These are phyloP conservation scores for Phaffomyces antillensis DNA, from an alignment of 805 yeast genomes.

Conservation along the genomic window DNA sequence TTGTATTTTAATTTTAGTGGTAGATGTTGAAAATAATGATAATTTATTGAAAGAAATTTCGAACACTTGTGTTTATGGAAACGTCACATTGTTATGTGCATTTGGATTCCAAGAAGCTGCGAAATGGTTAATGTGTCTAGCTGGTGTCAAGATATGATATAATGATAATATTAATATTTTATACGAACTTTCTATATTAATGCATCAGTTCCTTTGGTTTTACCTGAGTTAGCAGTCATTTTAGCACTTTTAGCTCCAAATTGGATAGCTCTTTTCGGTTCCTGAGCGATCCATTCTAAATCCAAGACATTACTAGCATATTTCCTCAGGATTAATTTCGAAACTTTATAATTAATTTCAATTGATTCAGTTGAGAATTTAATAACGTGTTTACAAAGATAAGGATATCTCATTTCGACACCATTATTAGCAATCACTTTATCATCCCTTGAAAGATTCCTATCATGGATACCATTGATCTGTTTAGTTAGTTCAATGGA, in stretches of 20 bases:
- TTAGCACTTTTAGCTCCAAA: slow-evolving; percentile 96
- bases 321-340: slow-evolving; percentile 54
- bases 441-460: slow-evolving; percentile 91
- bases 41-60: slow-evolving; percentile 33
- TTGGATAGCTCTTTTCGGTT: slow-evolving; percentile 90
- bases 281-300: slow-evolving; percentile 52
- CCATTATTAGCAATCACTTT: slow-evolving; percentile 83
- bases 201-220: slow-evolving; percentile 66
- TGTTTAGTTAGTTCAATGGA: slow-evolving; percentile 60
- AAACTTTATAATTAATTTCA: slow-evolving; percentile 40
- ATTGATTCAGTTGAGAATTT: slow-evolving; percentile 37
- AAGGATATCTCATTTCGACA: slow-evolving; percentile 85
- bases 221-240: slow-evolving; percentile 65
- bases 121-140: slow-evolving; percentile 31
- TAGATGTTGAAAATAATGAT: slow-evolving; percentile 57
- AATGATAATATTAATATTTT: neutral
- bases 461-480: slow-evolving; percentile 60
- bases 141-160: slow-evolving; percentile 3
- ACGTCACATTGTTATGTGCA: slow-evolving; percentile 33
- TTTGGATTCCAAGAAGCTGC: slow-evolving; percentile 50
- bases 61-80: slow-evolving; percentile 33
- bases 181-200: neutral
- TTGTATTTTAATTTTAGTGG: slow-evolving; percentile 53
- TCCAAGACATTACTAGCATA: slow-evolving; percentile 47
- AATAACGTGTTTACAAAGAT: slow-evolving; percentile 59